phyloP scores from a whole-genome alignment of 257 asterid species.

The Linderniella brevidens region DNA sequence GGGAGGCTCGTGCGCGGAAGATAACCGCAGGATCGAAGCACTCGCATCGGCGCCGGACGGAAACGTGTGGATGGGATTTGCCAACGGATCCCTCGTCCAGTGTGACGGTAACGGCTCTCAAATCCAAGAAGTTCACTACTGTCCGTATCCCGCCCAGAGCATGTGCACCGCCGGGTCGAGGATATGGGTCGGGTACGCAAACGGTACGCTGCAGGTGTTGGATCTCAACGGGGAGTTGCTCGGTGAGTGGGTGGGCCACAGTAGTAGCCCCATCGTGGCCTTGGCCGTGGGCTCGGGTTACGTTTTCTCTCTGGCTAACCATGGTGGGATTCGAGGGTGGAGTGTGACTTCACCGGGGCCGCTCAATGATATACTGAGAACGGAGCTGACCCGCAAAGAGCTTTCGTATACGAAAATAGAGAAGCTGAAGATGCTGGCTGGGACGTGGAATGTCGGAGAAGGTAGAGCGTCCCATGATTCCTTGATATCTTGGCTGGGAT shows the following conservation, averaged over 20 bases:
- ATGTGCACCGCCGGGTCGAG: slow-evolving; percentile 58
- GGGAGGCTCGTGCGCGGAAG: slow-evolving; percentile 67
- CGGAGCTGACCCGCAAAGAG: slow-evolving; percentile 72
- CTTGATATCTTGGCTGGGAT: slow-evolving; percentile 80
- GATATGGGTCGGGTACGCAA: slow-evolving; percentile 78
- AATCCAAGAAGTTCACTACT: slow-evolving; percentile 55
- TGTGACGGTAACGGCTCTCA: slow-evolving; percentile 92
- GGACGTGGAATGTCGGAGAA: slow-evolving; percentile 98
- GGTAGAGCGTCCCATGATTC: slow-evolving; percentile 88
- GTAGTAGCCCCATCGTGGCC: slow-evolving; percentile 56
- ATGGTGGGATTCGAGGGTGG: slow-evolving; percentile 99
- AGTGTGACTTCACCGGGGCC: slow-evolving; percentile 77
- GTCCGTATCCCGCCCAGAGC: slow-evolving; percentile 53
- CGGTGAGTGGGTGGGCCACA: slow-evolving; percentile 87
- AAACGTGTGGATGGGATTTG: slow-evolving; percentile 82
- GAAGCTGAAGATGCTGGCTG: slow-evolving; percentile 75
- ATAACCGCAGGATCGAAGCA: slow-evolving; percentile 74
- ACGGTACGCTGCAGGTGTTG: slow-evolving; percentile 76
- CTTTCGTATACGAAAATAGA: slow-evolving; percentile 62
- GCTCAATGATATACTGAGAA: slow-evolving; percentile 39
- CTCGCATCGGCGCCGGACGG: slow-evolving; percentile 52
- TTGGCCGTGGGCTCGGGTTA: slow-evolving; percentile 58
- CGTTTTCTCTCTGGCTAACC: slow-evolving; percentile 68
- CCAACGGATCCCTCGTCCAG: slow-evolving; percentile 75
- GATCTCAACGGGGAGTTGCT: slow-evolving; percentile 66